Conservation (phyloP, 2,329 filamentous ascomycete genomes). For the Didymella exigua region DNA sequence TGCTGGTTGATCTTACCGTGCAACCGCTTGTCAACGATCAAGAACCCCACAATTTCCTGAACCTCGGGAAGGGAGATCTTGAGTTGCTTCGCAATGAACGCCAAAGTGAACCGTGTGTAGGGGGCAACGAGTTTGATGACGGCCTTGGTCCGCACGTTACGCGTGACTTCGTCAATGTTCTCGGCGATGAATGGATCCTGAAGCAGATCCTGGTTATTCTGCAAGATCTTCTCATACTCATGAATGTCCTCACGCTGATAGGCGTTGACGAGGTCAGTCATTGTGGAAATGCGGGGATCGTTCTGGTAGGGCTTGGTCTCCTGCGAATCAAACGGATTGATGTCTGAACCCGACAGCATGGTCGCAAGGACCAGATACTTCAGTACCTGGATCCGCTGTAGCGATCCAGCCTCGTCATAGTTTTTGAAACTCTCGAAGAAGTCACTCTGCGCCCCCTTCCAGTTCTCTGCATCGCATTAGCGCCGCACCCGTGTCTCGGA, state of each 20-base stretch:
- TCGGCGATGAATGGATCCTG: conserved; percentile 95
- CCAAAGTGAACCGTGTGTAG: conserved; percentile 88
- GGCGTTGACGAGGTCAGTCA: conserved; percentile 96
- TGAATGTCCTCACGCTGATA: conserved; percentile 96
- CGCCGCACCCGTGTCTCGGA: conserved; percentile 20
- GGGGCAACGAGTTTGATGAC: conserved; percentile 91
- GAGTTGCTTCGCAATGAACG: conserved; percentile 86
- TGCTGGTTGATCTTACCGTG: conserved; percentile 89
- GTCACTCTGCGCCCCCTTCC: conserved; percentile 95
- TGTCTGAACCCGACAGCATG: conserved; percentile 98
- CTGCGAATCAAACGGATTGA: conserved; percentile 98
- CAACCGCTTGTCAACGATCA: conserved; percentile 90
- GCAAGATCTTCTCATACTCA: conserved; percentile 84
- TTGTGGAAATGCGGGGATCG: conserved; percentile 91
- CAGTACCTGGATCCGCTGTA: conserved; percentile 94
- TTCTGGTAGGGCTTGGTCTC: conserved; percentile 98
- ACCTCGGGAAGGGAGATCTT: conserved; percentile 86
- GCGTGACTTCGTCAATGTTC: conserved; percentile 98
- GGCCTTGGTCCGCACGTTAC: conserved; percentile 97
- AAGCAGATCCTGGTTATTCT: conserved; percentile 85
- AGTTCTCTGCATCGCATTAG: conserved; percentile 71
- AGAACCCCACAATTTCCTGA: conserved; percentile 91
- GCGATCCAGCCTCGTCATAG: conserved; percentile 95
- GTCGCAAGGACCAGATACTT: conserved; percentile 96
- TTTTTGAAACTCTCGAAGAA: conserved; percentile 99